These are phyloP conservation scores for Fusarium fracticaudum DNA, from an alignment of 2,329 filamentous ascomycete genomes.

Conservation along the genomic window DNA sequence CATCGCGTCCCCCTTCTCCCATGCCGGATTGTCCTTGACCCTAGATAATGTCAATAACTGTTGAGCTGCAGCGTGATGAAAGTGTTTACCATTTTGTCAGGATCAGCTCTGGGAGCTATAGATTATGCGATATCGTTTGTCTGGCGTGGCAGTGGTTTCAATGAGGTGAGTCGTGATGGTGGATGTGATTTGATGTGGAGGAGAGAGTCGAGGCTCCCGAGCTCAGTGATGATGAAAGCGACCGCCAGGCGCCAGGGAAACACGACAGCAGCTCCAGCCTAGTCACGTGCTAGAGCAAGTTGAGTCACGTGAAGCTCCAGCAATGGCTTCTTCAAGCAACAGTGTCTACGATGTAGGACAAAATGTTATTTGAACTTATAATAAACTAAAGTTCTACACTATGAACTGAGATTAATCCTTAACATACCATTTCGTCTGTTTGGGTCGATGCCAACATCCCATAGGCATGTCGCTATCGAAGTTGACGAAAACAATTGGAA, in stretches of 20 bases:
- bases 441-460: not conserved
- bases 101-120: conserved; percentile 44
- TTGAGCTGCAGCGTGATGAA: not conserved
- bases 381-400: not conserved
- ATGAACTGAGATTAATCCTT: fast-evolving
- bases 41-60: conserved; percentile 54
- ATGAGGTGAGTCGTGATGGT: conserved; percentile 24
- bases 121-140: conserved; percentile 9
- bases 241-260: conserved; percentile 56
- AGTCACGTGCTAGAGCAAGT: conserved; percentile 43
- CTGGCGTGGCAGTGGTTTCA: conserved; percentile 3
- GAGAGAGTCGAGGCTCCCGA: conserved; percentile 40
- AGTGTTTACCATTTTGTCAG: conserved; percentile 48
- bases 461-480: not conserved
- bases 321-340: too few species aligned
- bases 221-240: conserved; percentile 49
- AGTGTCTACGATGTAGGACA: too few species aligned
- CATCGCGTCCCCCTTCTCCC: conserved; percentile 82
- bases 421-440: not conserved
- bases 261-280: conserved; percentile 51
- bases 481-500: not conserved
- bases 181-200: conserved; percentile 37
- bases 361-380: not conserved
- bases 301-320: conserved; percentile 25
- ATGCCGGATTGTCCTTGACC: conserved; percentile 90